These are phyloP conservation scores for Tolypocladium ophioglossoides DNA, from an alignment of 2,329 filamentous ascomycete species.

Conservation along the genomic window DNA sequence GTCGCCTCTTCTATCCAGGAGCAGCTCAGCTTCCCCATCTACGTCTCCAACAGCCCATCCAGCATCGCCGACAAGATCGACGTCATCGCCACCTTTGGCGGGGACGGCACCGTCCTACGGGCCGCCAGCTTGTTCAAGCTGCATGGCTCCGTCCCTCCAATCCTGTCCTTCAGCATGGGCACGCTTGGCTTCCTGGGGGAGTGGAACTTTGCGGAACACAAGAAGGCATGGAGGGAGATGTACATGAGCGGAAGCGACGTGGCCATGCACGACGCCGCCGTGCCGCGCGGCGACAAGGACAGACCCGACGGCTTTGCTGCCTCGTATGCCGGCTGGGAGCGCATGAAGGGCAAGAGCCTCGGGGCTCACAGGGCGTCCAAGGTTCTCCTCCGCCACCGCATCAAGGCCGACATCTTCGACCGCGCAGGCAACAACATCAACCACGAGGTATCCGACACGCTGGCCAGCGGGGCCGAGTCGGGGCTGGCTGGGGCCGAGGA, in stretches of 20 bases:
- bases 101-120: conserved; percentile 45
- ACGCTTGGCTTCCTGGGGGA: conserved; percentile 90
- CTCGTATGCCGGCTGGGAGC: conserved; percentile 49
- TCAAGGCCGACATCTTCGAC: conserved; percentile 79
- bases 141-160: conserved; percentile 71
- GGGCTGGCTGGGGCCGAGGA: conserved; percentile 25
- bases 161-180: conserved; percentile 94
- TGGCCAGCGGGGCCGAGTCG: conserved; percentile 34
- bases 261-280: conserved; percentile 31
- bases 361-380: conserved; percentile 64
- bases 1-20: conserved; percentile 64
- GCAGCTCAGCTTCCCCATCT: conserved; percentile 63
- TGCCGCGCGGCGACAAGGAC: conserved; percentile 19
- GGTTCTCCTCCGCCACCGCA: conserved; percentile 73
- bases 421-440: conserved; percentile 52
- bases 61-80: conserved; percentile 73
- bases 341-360: conserved; percentile 70
- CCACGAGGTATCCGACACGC: conserved; percentile 31
- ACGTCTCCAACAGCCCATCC: conserved; percentile 39
- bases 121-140: conserved; percentile 56
- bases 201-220: conserved; percentile 92
- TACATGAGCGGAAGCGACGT: conserved; percentile 65
- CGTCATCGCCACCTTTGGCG: conserved; percentile 79
- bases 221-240: conserved; percentile 81
- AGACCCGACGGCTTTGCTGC: conserved; percentile 6